Evolutionary conservation across 805 yeast species (phyloP), one percentile per base, ranked within the genome.

Genomic region (Cyberlindnera misumaiensis): DNA sequence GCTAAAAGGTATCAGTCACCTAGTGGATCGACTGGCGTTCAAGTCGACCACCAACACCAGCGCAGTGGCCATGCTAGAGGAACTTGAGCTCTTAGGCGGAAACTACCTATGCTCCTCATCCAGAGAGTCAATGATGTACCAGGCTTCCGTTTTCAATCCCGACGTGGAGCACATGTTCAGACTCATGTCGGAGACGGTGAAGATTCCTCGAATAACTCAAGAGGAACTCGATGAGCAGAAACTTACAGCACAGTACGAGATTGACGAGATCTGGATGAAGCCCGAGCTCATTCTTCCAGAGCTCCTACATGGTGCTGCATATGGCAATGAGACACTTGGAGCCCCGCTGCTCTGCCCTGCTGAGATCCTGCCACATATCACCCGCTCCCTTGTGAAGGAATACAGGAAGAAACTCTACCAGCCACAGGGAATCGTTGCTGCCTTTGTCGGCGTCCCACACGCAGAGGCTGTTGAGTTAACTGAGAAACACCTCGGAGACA

Each of bases 31-130:
- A 42, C 61, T 93, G 55, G 90, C 97, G 0, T 93, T 79, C 70
- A 80, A 80, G 54, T 76, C 86, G 5, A 82, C 90, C 0, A 59
- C 68, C 27, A 65, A 73, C 39, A 65, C 70, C 41, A 51, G 74
- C 2, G 89, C 86, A 3, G 63, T 70, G 31, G 72, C 81, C 36
- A 84, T 93, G 86, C 70, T 84, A 47, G 82, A 82, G 46, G 72
- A 72, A 15, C 65, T 93, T 45, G 88, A 87, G 41, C 68, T 75
- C 28, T 61, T 93, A 41, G 98, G 98, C 35, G 98, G 97, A 11
- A 90, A 88, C 59, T 88, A 83, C 62, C 89, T 86, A 77, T 84
- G 95, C 55, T 82, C 95, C 1, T 83, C 96, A 0, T 84, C 94
- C 7, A 72, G 98, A 54, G 98, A 93, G 60, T 75, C 94, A 4